Conservation (phyloP, 2,329 filamentous ascomycete species). For the Claviceps sp. region DNA sequence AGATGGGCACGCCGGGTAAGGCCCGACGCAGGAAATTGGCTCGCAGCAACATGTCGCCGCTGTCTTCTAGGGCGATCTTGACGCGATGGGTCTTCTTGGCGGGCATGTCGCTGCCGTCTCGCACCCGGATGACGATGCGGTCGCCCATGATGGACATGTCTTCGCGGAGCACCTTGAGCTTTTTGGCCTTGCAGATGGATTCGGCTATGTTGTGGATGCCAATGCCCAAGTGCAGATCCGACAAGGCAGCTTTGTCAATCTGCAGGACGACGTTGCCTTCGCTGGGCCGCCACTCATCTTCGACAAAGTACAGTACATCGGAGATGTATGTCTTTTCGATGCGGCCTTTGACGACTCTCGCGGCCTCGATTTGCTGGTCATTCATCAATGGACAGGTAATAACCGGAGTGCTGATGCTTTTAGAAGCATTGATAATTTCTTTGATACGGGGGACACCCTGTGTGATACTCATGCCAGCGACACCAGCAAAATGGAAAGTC, state of each 20-base stretch:
- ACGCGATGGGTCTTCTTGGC: conserved; percentile 33
- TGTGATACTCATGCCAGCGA: conserved; percentile 98
- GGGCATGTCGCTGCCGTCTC: conserved; percentile 37
- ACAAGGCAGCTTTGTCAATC: conserved; percentile 66
- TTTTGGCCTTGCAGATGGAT: conserved; percentile 69
- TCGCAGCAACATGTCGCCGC: conserved; percentile 49
- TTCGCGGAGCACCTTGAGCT: conserved; percentile 58
- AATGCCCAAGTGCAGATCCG: conserved; percentile 72
- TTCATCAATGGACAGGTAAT: conserved; percentile 79
- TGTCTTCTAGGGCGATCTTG: conserved; percentile 30
- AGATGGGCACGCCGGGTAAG: conserved; percentile 73
- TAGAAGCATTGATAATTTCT: conserved; percentile 98
- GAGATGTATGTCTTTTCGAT: conserved; percentile 90
- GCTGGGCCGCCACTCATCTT: conserved; percentile 76
- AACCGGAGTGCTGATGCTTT: conserved; percentile 83
- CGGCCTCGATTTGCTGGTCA: conserved; percentile 59
- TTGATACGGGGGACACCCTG: conserved; percentile 99
- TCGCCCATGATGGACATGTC: conserved; percentile 48
- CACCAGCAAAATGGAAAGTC: conserved; percentile 99
- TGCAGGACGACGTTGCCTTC: conserved; percentile 53
- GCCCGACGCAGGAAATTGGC: conserved; percentile 76
- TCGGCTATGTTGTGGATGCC: conserved; percentile 57
- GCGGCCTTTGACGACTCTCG: conserved; percentile 80
- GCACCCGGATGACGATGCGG: conserved; percentile 61
- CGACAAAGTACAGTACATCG: conserved; percentile 68